These are phyloP conservation scores for Rhizopus delemar DNA, from an alignment of 371 early-diverging fungal genomes.

Conservation along the genomic window DNA sequence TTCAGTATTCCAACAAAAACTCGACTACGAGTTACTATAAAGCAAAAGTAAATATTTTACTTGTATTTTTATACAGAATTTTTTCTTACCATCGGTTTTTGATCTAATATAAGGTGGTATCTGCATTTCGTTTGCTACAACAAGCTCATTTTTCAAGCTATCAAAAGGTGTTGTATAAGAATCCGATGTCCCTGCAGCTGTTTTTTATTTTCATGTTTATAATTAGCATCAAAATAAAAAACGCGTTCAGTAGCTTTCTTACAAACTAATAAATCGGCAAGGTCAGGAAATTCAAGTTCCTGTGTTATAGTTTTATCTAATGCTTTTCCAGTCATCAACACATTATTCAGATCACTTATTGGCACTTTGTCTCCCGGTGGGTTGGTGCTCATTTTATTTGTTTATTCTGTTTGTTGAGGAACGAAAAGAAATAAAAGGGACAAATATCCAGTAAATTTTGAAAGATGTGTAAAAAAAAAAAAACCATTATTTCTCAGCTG, in stretches of 20 bases:
- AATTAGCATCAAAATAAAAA: background rate
- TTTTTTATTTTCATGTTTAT: constrained; percentile 18
- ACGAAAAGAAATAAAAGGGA: background rate
- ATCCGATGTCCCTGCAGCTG: constrained; percentile 29
- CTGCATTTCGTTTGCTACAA: constrained; percentile 50
- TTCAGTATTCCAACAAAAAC: constrained; percentile 86
- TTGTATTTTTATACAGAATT: background rate
- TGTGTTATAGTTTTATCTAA: background rate
- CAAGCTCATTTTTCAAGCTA: constrained; percentile 51
- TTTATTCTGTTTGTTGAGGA: background rate
- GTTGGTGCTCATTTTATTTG: constrained; percentile 2
- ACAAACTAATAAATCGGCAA: constrained; percentile 43
- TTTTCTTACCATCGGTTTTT: constrained; percentile 62
- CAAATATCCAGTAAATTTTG: background rate
- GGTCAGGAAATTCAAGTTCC: constrained; percentile 38
- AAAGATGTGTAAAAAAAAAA: too few relatives aligned
- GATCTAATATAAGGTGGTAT: constrained; percentile 72
- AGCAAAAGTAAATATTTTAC: background rate
- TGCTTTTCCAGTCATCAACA: background rate
- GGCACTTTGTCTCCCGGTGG: background rate
- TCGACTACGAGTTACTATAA: constrained; percentile 63
- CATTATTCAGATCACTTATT: background rate
- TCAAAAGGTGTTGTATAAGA: constrained; percentile 18
- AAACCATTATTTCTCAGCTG: too few relatives aligned
- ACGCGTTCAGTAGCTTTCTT: background rate